Percentiles rank a stretch among this genome's conserved stretches.
Conservation (phyloP, 2,329 filamentous ascomycete species). For the Monosporascus cannonballus region DNA sequence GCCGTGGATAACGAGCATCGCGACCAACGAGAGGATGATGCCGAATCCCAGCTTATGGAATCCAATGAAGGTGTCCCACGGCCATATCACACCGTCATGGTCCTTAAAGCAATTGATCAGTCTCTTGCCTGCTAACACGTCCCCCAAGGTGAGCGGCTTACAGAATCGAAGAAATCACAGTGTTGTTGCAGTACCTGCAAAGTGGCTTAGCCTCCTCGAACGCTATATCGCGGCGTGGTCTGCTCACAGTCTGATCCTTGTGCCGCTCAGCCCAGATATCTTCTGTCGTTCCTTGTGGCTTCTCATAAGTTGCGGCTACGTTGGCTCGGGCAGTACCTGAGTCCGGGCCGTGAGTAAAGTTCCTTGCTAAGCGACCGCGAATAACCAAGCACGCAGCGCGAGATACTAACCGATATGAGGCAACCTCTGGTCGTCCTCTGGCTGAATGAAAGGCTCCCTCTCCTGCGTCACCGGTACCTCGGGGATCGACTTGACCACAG, state of each 20-base stretch:
- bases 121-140: too few relatives aligned
- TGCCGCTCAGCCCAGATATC: slow-evolving; percentile 25
- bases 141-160: slow-evolving; percentile 2
- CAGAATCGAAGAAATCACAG: slow-evolving; percentile 42
- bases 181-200: slow-evolving; percentile 46
- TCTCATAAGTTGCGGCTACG: slow-evolving; percentile 26
- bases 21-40: slow-evolving; percentile 34
- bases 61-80: slow-evolving; percentile 41
- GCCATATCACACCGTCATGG: slow-evolving; percentile 46
- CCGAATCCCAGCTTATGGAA: slow-evolving; percentile 40
- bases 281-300: slow-evolving; percentile 28
- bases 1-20: slow-evolving; percentile 40
- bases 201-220: background rate
- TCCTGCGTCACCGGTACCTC: slow-evolving; percentile 19
- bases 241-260: slow-evolving; percentile 24
- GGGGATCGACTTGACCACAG: slow-evolving; percentile 12
- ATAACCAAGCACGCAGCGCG: background rate
- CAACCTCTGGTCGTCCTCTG: slow-evolving; percentile 20
- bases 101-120: slow-evolving; percentile 23
- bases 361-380: background rate
- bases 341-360: background rate
- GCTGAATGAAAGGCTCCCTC: slow-evolving; percentile 24
- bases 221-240: background rate
- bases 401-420: slow-evolving; percentile 17
- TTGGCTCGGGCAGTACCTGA: slow-evolving; percentile 29